A percentile compares a stretch with the other conserved stretches of the same genome.
Conservation (phyloP, 495 filamentous ascomycete genomes). For the Penicillium silybi region DNA sequence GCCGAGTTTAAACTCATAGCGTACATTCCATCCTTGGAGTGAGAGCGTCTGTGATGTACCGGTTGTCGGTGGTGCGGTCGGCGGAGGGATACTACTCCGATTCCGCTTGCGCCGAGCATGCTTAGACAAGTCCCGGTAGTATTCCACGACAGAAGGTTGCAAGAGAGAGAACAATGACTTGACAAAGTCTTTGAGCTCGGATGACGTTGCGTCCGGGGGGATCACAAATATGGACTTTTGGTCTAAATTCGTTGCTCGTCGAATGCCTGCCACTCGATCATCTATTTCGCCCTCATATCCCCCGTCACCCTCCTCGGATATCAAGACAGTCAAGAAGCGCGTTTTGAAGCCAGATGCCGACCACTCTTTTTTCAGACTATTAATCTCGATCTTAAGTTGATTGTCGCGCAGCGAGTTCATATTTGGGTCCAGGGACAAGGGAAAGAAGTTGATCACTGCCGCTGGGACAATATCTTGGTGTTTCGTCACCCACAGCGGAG, state of each 20-base stretch:
- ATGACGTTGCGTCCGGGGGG: slow-evolving; percentile 57
- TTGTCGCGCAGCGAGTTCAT: slow-evolving; percentile 75
- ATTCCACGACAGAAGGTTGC: slow-evolving; percentile 65
- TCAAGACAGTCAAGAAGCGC: slow-evolving; percentile 68
- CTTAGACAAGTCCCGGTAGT: slow-evolving; percentile 87
- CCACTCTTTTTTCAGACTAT: slow-evolving; percentile 63
- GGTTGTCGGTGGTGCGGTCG: slow-evolving; percentile 76
- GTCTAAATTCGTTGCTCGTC: slow-evolving; percentile 73
- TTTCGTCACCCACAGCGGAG: slow-evolving; percentile 76
- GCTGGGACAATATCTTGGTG: slow-evolving; percentile 79
- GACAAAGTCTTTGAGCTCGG: slow-evolving; percentile 61
- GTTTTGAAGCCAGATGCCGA: slow-evolving; percentile 66
- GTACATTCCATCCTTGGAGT: slow-evolving; percentile 81
- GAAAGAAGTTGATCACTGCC: slow-evolving; percentile 71
- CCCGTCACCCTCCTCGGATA: slow-evolving; percentile 62
- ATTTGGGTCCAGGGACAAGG: slow-evolving; percentile 63
- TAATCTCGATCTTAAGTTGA: slow-evolving; percentile 83
- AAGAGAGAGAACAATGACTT: slow-evolving; percentile 56
- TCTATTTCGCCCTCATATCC: slow-evolving; percentile 59
- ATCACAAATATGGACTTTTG: slow-evolving; percentile 76
- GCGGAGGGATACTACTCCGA: slow-evolving; percentile 67
- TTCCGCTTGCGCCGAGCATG: slow-evolving; percentile 81
- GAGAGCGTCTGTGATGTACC: slow-evolving; percentile 80
- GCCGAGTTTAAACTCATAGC: slow-evolving; percentile 90
- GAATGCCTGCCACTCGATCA: slow-evolving; percentile 71